phyloP scores from a whole-genome alignment of 495 filamentous ascomycete genomes.

The Symbiotaphrina buchneri region DNA sequence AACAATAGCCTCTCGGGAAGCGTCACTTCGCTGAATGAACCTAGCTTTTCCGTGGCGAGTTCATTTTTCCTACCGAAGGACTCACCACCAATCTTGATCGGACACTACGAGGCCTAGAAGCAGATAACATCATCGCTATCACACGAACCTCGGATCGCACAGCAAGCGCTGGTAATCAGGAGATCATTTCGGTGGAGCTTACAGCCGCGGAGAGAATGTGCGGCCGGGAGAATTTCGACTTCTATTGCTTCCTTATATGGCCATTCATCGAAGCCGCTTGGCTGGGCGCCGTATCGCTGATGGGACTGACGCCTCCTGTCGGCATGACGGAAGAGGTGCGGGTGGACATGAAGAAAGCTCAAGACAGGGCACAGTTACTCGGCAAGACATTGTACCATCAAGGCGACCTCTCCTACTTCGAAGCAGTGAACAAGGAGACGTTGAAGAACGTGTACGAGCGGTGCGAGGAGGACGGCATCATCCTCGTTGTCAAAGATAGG shows the following conservation, averaged over 20 bases:
- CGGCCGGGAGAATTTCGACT: conserved; percentile 87
- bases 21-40: conserved; percentile 9
- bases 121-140: conserved; percentile 57
- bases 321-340: conserved; percentile 38
- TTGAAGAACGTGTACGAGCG: conserved; percentile 78
- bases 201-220: conserved; percentile 46
- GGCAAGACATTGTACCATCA: conserved; percentile 97
- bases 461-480: conserved; percentile 79
- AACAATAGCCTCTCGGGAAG: too few relatives aligned
- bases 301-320: conserved; percentile 60
- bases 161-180: conserved; percentile 8
- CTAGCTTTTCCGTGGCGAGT: conserved; percentile 84
- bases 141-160: conserved; percentile 29
- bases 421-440: conserved; percentile 94
- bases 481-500: conserved; percentile 43
- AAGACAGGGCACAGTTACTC: conserved; percentile 65
- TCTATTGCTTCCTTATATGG: conserved; percentile 97
- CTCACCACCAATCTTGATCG: conserved; percentile 55
- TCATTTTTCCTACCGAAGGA: conserved; percentile 84
- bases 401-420: conserved; percentile 88
- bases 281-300: conserved; percentile 70
- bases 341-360: conserved; percentile 55
- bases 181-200: conserved; percentile 45
- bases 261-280: conserved; percentile 87
- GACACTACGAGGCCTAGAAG: conserved; percentile 53